Evolutionary conservation across 805 yeast genomes (phyloP).

Genomic region (Lipomyces kockii): DNA sequence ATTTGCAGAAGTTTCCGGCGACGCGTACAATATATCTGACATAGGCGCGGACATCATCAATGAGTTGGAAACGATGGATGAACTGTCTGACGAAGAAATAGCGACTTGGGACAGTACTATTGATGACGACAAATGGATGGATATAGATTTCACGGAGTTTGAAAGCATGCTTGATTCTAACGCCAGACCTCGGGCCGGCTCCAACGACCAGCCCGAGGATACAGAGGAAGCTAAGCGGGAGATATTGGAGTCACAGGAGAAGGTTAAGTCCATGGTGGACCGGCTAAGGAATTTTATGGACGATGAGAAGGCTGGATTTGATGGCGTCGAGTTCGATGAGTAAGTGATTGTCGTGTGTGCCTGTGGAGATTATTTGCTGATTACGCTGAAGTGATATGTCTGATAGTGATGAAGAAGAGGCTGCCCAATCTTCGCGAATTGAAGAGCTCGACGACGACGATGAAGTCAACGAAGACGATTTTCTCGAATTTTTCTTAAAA

Average conservation of each 20-base stretch:
- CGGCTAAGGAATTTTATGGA: conserved; percentile 26
- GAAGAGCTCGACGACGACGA: conserved; percentile 43
- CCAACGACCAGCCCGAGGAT: conserved; percentile 27
- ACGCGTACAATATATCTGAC: conserved; percentile 14
- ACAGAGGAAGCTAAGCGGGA: conserved; percentile 6
- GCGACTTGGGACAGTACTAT: conserved; percentile 29
- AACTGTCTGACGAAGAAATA: conserved; percentile 27
- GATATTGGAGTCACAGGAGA: conserved; percentile 11
- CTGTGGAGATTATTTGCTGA: conserved; percentile 1
- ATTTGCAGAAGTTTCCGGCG: conserved; percentile 21
- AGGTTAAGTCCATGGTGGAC: conserved; percentile 19
- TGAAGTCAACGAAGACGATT: conserved; percentile 68
- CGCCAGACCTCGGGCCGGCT: conserved; percentile 15
- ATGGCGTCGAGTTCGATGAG: conserved; percentile 35
- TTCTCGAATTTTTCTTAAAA: conserved; percentile 64
- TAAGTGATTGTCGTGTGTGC: not conserved
- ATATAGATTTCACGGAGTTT: conserved; percentile 27
- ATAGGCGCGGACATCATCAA: conserved; percentile 18
- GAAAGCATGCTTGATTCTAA: conserved; percentile 26
- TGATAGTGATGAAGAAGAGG: conserved; percentile 17
- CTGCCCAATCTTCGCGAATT: conserved; percentile 17
- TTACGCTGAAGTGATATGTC: conserved; percentile 22
- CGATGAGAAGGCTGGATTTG: conserved; percentile 30
- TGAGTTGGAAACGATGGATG: conserved; percentile 6
- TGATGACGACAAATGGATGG: conserved; percentile 38